Conservation (phyloP, 768 basidiomycete species). For the Lactarius hengduanensis region DNA sequence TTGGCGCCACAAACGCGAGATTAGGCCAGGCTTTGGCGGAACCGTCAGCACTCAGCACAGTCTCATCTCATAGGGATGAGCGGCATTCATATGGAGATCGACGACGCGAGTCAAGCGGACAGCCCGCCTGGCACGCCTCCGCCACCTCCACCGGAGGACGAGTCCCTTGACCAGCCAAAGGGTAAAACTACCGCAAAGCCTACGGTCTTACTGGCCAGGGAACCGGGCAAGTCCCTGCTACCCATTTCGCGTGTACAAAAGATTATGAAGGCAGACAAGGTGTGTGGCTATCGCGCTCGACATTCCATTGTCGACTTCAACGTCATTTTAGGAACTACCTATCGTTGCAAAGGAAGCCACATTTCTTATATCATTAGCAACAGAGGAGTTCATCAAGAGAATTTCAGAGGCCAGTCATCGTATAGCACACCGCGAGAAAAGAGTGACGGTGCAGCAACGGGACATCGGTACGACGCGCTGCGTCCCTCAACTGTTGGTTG, state of each 20-base stretch:
- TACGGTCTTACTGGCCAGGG: conserved; percentile 32
- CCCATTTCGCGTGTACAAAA: conserved; percentile 78
- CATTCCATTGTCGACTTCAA: background rate
- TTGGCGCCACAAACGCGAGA: conserved; percentile 23
- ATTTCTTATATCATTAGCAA: conserved; percentile 76
- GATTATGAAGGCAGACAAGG: conserved; percentile 87
- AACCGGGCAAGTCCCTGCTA: conserved; percentile 67
- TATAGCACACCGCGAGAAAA: conserved; percentile 66
- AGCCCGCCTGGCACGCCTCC: conserved; percentile 12
- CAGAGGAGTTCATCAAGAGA: conserved; percentile 84
- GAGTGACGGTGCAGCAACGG: conserved; percentile 72
- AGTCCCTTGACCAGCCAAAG: conserved; percentile 10
- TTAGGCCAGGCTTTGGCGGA: background rate
- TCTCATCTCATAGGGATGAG: conserved; percentile 7
- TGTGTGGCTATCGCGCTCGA: conserved; percentile 31
- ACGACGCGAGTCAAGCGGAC: conserved; percentile 3
- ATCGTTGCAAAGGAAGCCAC: conserved; percentile 75
- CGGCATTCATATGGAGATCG: conserved; percentile 21
- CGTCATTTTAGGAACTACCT: conserved; percentile 59
- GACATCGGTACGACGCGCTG: conserved; percentile 62
- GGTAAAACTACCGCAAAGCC: conserved; percentile 26
- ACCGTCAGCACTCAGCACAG: background rate
- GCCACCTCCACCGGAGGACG: background rate
- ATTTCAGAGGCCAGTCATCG: conserved; percentile 69
- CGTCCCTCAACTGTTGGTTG: background rate